Evolutionary conservation across 164 flowering plant species (phyloP), one percentile per base, ranked within the genome.

Genomic region (Dillenia turbinata): DNA sequence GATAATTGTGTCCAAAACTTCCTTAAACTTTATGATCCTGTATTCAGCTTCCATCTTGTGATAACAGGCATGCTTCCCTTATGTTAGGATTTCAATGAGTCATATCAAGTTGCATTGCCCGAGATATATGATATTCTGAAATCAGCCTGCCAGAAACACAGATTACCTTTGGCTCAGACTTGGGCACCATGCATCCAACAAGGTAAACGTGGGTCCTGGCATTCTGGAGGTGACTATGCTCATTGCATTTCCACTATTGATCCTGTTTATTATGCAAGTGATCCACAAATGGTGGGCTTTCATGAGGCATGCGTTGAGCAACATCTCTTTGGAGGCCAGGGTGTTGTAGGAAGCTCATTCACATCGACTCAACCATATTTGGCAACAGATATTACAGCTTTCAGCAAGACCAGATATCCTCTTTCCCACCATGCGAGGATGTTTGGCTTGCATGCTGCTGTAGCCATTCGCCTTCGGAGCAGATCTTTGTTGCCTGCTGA

Each of bases 251-350:
- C 98, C 19, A 83, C 92, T 5, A 65, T 83, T 2, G 94, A 87
- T 71, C 72, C 70, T 48, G 96, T 92, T 72, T 90, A 84, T 74
- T 78, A 71, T 59, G 81, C 83, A 9, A 73, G 69, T 9, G 85
- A 88, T 77, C 74, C 74, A 6, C 56, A 49, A 9, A 59, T 84
- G 13, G 49, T 14, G 67, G 87, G 70, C n/a, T 93, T 94, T 56
- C 91, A 82, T 13, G 87, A 86, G 76, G 97, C 92, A 15, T 90
- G 97, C 69, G 85, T 91, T 24, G 94, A 81, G 69, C 92, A 90
- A 71, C 96, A 94, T 78, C 71, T 90, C 55, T 66, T 87, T 49
- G 83, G 77, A 74, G 97, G 96, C 43, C 86, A 89, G 74, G 96
- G 97, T 24, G 72, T 93, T 65, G 91, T 68, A 47, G 98, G 97